phyloP scores from a whole-genome alignment of 495 filamentous ascomycete species.

The Xylaria longipes region DNA sequence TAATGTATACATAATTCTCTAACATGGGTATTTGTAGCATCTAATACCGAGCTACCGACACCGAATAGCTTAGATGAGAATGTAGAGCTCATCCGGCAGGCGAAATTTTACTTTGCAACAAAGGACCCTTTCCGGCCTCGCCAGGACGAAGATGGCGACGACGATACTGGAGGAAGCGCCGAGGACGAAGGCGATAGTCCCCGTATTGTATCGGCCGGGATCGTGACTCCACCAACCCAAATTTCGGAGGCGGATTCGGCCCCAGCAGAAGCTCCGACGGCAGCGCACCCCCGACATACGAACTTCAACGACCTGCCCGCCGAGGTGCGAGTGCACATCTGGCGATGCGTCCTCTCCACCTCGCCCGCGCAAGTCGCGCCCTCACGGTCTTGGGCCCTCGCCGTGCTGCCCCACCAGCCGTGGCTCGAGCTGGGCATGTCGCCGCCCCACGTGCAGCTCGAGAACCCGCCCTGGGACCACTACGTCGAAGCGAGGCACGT shows the following conservation, averaged over 20 bases:
- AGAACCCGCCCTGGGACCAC: constrained; percentile 25
- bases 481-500: constrained; percentile 23
- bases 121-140: neutral
- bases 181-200: neutral
- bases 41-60: neutral
- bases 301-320: constrained; percentile 13
- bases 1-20: neutral
- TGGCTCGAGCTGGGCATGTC: constrained; percentile 24
- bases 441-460: constrained; percentile 22
- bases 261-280: neutral
- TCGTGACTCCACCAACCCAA: neutral
- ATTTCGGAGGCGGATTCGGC: neutral
- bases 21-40: constrained; percentile 7
- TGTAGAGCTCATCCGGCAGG: constrained; percentile 26
- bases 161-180: neutral
- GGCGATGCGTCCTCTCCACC: constrained; percentile 19
- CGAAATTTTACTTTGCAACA: neutral
- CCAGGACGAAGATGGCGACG: neutral
- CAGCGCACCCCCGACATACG: neutral
- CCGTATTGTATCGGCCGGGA: neutral
- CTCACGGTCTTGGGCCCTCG: constrained; percentile 24
- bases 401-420: constrained; percentile 12
- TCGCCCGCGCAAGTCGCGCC: constrained; percentile 16
- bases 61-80: constrained; percentile 8
- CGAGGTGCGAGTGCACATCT: constrained; percentile 17